Base-by-base conservation (phyloP, 1,284 basidiomycete genomes). In the Agroathelia rolfsii region DNA sequence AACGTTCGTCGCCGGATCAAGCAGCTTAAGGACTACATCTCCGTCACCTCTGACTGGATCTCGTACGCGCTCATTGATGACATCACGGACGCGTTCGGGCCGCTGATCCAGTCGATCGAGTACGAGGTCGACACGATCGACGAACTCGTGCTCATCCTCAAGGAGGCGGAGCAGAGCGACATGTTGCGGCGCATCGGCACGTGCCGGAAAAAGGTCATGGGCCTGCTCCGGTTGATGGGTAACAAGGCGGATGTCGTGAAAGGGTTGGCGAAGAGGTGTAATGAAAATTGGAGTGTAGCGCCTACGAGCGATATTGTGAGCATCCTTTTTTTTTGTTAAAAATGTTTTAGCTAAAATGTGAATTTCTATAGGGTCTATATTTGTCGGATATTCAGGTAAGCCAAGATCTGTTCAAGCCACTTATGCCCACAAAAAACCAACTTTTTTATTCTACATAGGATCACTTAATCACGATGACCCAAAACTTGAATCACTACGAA, bases 181-280 rank as follows among this genome's bases (percentile, higher is more conserved):
- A 76, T 76, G 72, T 50, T 76, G 29, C 53, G 61, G 50, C 77
- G 93, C 41, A 99, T 98, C 49, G 95, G 95, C 26, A 96, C 90
- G 0, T 98, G 95, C 55, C 74, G 95, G 32, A 98, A 98, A 66
- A 99, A 99, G 61, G 95, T 99, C 48, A 98, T 99, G 95, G 95
- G 95, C 18, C 61, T 99, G 23, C 59, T 99, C 32, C 61, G 84
- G 44, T 62, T 98, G 34, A 97, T 99, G 94, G 95, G 95, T 23
- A 97, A 95, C 62, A 99, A 99, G 66, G 95, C 95, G 28, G 95
- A 99, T 53, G 95, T 99, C 40, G 95, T 99, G 42, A 99, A 98
- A 55, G 95, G 95, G 11, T 65, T 99, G 22, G 93, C 94, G 19
- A 99, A 99, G 62, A 72, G 94, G 42, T 94, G 93, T 53, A 99